Evolutionary conservation across 352 stramenopile genomes (phyloP), one percentile per base, ranked within the genome.

Genomic region (Paralagenidium karlingii): DNA sequence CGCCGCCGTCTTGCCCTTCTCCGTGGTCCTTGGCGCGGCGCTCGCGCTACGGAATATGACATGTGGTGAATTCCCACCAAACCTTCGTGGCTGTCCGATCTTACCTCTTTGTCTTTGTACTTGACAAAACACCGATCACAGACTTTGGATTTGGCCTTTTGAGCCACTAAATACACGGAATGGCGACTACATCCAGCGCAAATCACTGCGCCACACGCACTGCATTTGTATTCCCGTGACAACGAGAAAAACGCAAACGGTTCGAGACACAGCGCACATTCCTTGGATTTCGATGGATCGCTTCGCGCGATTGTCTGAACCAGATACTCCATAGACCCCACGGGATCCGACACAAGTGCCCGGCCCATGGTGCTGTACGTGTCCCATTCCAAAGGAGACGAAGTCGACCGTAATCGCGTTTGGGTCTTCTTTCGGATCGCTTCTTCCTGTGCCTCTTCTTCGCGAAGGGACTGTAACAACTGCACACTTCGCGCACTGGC

Each of bases 81-180:
- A 22, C 30, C 19, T 7, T 22, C 28, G 30, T 22, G 19, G 30
- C 7, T 22, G 22, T 3, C 15, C 13, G 9, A 22, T 29, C 31
- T 21, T 34, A 73, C 67, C 50, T 81, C 63, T 10, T 53, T 54
- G 26, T 88, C 70, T 19, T 69, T 82, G 36, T 76, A 61, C 32
- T 70, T 78, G 34, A 88, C 49, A 22, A 85, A 88, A 29, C 74
- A 88, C 3, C 74, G 60, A 27, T 88, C 74, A 24, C 74, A 88
- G 0, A 77, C 55, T 47, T 81, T 79, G 1, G 65, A 21, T 22
- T 78, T 53, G 1, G 59, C 47, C 0, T 53, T 57, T 16, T 63
- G 65, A 3, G 58, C 63, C 18, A 62, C 44, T 12, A 76, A n/a
- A 42, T 71, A 53, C 6, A 58, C 40, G 6, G 62, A 57, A 29